Evolutionary conservation across 2,329 filamentous ascomycete genomes (phyloP).

Genomic region (Lojkania enalia): DNA sequence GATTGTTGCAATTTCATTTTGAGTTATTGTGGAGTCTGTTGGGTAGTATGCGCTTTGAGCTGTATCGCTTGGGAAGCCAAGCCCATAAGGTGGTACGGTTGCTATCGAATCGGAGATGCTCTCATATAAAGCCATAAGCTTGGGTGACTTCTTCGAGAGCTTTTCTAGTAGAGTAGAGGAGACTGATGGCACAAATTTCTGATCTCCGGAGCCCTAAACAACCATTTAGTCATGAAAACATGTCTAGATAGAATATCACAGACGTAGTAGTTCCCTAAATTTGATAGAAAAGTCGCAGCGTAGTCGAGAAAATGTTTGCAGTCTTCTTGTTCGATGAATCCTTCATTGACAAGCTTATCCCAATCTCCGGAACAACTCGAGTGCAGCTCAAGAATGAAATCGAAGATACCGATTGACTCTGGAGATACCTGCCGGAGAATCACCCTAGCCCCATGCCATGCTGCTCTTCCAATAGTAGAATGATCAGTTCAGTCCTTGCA

Average conservation of each 20-base stretch:
- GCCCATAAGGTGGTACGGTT: constrained; percentile 10
- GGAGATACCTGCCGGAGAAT: constrained; percentile 81
- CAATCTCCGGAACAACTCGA: constrained; percentile 70
- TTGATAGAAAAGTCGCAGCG: constrained; percentile 76
- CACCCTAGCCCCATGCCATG: constrained; percentile 65
- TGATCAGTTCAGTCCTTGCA: constrained; percentile 1
- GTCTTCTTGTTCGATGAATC: constrained; percentile 51
- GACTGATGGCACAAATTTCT: constrained; percentile 75
- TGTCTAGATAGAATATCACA: constrained; percentile 5
- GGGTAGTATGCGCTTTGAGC: constrained; percentile 19
- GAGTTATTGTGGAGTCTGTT: constrained; percentile 7
- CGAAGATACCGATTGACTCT: constrained; percentile 79
- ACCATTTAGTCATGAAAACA: background rate
- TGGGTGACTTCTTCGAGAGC: constrained; percentile 8
- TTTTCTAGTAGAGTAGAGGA: constrained; percentile 4
- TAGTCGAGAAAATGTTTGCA: constrained; percentile 74
- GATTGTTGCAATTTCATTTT: constrained; percentile 13
- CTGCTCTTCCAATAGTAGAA: constrained; percentile 10
- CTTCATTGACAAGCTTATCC: constrained; percentile 66
- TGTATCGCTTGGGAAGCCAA: constrained; percentile 14
- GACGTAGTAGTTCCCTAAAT: constrained; percentile 71
- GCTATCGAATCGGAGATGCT: constrained; percentile 5
- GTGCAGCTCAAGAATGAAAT: constrained; percentile 76
- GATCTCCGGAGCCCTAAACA: constrained; percentile 77
- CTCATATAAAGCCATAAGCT: constrained; percentile 7